phyloP scores from a whole-genome alignment of 306 rosid genomes.

The Sphenostylis stenocarpa region DNA sequence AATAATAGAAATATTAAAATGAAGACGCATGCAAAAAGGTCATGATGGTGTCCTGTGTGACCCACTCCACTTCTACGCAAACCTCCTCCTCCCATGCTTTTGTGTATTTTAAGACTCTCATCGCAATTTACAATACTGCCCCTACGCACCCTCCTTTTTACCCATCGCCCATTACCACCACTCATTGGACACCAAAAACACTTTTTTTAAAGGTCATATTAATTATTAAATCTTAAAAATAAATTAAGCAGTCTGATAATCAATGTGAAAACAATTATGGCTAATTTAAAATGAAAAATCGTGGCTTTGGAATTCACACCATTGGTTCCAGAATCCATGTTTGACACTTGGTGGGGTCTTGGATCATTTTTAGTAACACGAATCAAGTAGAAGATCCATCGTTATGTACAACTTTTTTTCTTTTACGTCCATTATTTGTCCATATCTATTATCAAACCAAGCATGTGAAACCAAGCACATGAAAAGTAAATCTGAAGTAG shows the following conservation, averaged over 20 bases:
- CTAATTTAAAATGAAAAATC: not conserved
- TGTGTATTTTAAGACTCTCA: constrained; percentile 63
- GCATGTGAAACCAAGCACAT: not conserved
- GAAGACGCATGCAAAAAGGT: constrained; percentile 93
- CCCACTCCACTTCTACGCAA: constrained; percentile 48
- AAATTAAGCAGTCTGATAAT: no score
- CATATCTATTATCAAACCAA: not conserved
- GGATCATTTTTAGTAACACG: not conserved
- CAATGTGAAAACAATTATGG: not conserved
- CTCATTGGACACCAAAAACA: not conserved
- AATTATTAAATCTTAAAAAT: no score
- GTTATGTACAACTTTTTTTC: not conserved
- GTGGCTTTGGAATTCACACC: not conserved
- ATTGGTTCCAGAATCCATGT: no score
- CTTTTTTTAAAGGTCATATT: no score
- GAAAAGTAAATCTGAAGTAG: not conserved
- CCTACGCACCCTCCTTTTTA: not conserved
- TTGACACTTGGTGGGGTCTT: not conserved
- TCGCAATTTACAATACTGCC: constrained; percentile 15
- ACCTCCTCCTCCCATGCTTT: constrained; percentile 48
- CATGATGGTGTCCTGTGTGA: constrained; percentile 80
- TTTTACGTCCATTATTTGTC: not conserved
- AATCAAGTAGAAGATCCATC: not conserved
- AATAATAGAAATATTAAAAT: constrained; percentile 6
- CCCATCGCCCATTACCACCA: constrained; percentile 15